Percentiles rank a stretch among this genome's conserved stretches.
Evolutionary conservation across 176 grass and related monocot species (phyloP).

Genomic region (Eragrostis nindensis): DNA sequence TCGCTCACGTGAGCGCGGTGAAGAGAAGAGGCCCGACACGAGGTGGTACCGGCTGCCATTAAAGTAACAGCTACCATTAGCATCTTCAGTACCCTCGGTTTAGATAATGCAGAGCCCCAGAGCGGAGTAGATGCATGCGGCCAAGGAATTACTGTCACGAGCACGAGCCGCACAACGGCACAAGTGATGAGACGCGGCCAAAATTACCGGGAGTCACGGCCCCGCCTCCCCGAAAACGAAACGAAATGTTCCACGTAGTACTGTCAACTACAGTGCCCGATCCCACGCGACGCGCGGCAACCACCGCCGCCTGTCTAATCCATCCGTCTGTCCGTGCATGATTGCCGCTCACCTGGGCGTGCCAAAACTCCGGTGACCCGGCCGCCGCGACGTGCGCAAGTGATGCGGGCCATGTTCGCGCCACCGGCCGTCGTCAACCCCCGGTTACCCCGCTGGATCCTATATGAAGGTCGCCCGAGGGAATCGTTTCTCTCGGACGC

Average conservation of each 20-base stretch:
- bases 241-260: neutral
- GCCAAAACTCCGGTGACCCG: neutral
- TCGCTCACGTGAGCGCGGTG: slow-evolving; percentile 14
- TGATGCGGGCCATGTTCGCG: neutral
- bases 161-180: no score
- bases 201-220: neutral
- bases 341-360: neutral
- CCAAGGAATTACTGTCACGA: no score
- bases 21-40: neutral
- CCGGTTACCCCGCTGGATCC: no score
- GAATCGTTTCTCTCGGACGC: no score
- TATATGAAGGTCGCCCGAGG: no score
- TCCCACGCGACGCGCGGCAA: no score
- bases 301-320: neutral
- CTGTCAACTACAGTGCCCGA: neutral
- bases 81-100: neutral
- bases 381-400: neutral
- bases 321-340: neutral
- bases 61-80: neutral
- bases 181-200: no score
- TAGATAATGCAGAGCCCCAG: neutral
- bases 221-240: neutral
- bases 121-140: no score
- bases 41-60: neutral
- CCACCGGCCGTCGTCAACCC: no score